Conservation (phyloP, 2,329 filamentous ascomycete species). For the Fusarium papillatum region DNA sequence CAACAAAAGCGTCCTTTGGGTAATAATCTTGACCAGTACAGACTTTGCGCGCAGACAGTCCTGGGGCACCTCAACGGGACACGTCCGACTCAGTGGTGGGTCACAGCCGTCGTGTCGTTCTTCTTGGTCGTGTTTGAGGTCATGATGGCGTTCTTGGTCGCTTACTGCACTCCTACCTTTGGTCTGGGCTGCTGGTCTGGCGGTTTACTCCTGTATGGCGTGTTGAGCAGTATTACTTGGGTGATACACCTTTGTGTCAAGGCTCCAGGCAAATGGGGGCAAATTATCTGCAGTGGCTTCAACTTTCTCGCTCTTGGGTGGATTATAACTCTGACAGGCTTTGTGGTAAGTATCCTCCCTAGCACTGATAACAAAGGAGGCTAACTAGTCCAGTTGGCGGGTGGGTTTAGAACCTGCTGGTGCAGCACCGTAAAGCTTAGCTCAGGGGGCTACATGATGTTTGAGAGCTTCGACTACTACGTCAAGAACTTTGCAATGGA, state of each 20-base stretch:
- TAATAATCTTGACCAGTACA: not conserved
- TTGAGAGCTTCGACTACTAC: not conserved
- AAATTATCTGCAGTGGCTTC: accelerated
- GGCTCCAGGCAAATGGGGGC: not conserved
- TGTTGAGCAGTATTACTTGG: not conserved
- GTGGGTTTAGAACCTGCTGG: not conserved
- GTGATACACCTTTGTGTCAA: not conserved
- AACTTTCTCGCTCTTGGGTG: not conserved
- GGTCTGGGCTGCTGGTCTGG: not conserved
- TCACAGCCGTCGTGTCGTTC: not conserved
- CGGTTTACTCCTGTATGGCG: not conserved
- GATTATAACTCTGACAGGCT: not conserved
- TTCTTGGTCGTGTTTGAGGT: not conserved
- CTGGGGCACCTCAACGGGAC: not conserved
- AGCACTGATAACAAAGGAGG: not conserved
- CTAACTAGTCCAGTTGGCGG: not conserved
- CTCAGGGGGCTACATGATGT: not conserved
- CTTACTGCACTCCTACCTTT: not conserved
- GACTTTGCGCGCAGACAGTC: not conserved
- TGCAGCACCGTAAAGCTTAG: not conserved
- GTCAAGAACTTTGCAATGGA: not conserved
- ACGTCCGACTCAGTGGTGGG: not conserved
- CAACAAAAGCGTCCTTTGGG: not conserved
- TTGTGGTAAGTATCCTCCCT: not conserved
- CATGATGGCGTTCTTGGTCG: not conserved